Base-by-base conservation (phyloP, 2,329 filamentous ascomycete species). In the Drechslerella coelobrocha region DNA sequence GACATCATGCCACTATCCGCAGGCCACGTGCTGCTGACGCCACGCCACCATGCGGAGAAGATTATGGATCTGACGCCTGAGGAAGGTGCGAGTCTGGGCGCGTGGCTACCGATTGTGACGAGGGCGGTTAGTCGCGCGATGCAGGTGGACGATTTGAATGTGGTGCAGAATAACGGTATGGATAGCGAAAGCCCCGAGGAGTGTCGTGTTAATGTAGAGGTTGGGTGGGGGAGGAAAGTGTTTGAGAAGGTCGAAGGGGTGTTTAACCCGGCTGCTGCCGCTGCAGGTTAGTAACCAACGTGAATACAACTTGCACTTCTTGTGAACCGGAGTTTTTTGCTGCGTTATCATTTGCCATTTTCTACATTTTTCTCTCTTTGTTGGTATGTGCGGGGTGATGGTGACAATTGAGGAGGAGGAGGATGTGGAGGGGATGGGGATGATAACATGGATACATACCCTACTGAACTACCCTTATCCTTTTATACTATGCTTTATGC, bases 161-260 rank as follows among this genome's bases (percentile, higher is more conserved):
- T 97, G 27, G 91, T 97, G 61, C 93, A 97, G 81, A 97, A 97
- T 78, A 97, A 97, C 75, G 91, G 84, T 85, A 75, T 47, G 78
- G 78, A 60, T 45, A 59, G 41, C 51, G n/a, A 61, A 17, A 54
- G 45, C 47, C 59, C 63, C 48, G 61, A 71, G 21, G 66, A 72
- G 56, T 60, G 53, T 48, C 54, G 57, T 24, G 69, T 72, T 12
- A 68, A 68, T 59, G 68, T 45, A 5, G 41, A 45, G 10, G 26
- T 54, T 21, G 61, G 57, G 41, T 72, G 69, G 69, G 69, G 69
- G 37, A 48, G 66, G 17, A 71, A 71, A 24, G 66, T 71, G 26
- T 62, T 71, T 26, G 66, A 51, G 53, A 71, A 71, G 41, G 66
- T 71, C 4, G 66, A 71, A 29, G 66, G 34, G 39, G 66, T 71